Base-by-base conservation (phyloP, 805 yeast species). In the Yueomyces sp. region DNA sequence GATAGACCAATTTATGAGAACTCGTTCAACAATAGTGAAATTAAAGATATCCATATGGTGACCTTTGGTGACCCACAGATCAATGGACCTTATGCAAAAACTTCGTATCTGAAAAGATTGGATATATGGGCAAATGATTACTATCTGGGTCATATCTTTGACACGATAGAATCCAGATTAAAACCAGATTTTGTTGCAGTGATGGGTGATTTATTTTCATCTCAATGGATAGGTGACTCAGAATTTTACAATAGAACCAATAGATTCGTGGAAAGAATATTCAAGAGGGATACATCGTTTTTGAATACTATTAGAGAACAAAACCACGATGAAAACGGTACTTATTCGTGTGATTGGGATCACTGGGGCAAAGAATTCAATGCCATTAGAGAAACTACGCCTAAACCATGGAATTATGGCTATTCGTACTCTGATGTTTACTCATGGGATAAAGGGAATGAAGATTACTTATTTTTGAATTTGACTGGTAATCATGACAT, bases 11-110 rank as follows among this genome's bases (percentile, higher is more conserved):
- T 12, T 30, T 2, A 36, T 36, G 34, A n/a, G 11, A 38, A 42
- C 36, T 37, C 38, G 2, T n/a, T 36, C 7, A 19, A 47, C 37
- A 46, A 40, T 26, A 32, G 42, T 11, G 49, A 51, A 29, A 36
- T 39, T 3, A 57, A 67, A 8, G 78, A 73, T 51, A 72, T 88
- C 42, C 76, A 76, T 48, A 62, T 92, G 62, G 60, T 88, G 49
- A 82, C 95, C 4, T 80, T 87, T 60, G 98, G 97, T 5, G 98
- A 92, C 56, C 98, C 98, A 0, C 98, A 92, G 65, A 88, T 92
- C 60, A 84, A 90, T 48, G 98, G 98, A 2, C 76, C 79, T 52
- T 79, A 85, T 82, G 74, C 73, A 5, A 65, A 69, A 28, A 81
- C 95, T 1, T 75, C 80, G 11, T 77, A 79, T 54, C 68, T 85